Evolutionary conservation across 495 filamentous ascomycete genomes (phyloP), one percentile per base, ranked within the genome.

Genomic region (Pyrenula aspistea): DNA sequence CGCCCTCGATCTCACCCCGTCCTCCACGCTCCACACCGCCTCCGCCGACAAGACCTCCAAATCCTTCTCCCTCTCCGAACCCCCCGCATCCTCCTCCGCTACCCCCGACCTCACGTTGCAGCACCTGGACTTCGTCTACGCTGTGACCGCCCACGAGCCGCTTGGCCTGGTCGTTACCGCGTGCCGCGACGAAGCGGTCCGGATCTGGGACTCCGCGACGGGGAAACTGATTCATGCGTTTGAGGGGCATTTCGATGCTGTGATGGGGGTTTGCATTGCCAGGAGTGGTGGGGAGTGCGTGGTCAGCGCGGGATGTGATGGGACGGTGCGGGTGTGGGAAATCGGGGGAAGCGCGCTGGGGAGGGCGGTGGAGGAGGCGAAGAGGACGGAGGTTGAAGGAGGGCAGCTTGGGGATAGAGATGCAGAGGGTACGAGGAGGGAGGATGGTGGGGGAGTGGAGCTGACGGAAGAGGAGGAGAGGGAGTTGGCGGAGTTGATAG

Each of bases 121-220:
- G 24, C 92, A 97, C 67, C 89, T 89, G 0, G 93, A 92, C 63
- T 96, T 91, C 63, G 91, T 96, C 15, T 78, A 89, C 53, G 89
- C 90, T 56, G 80, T 97, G 53, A 78, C 85, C 10, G 73, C 87
- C 15, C 79, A 88, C 22, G 81, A 84, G 24, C 80, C 76, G 1
- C 82, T 82, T 2, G 79, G 84, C n/a, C 91, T 86, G 86, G 79
- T 92, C n/a, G 73, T 95, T 21, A 96, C 91, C 0, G 91, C 84
- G 0, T 95, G 93, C 56, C 73, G 93, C 56, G 89, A 96, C 65
- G 93, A 98, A 69, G 83, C 94, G 57, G 78, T 98, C 53, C 85
- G 92, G 58, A 80, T 96, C 12, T 98, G 92, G 92, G 85, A 95
- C 65, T 65, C 75, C 68, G 74, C 71, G 48, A 88, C 79, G 53